Percentiles rank a stretch among this genome's conserved stretches.
Conservation (phyloP, 805 yeast genomes). For the Suhomyces faveliae region DNA sequence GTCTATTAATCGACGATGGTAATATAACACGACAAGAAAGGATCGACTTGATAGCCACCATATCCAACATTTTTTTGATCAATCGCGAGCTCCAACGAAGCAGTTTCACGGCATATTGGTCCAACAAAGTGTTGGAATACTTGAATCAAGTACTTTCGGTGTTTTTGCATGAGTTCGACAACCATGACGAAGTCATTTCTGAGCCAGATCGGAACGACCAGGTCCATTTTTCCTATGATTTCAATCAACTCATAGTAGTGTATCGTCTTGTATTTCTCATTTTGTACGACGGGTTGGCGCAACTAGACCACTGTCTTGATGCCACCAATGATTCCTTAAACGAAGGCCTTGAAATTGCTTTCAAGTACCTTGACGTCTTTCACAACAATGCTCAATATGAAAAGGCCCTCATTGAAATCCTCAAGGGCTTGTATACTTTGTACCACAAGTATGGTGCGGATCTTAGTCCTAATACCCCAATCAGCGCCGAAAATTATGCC, state of each 20-base stretch:
- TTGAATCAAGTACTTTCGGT: conserved; percentile 4
- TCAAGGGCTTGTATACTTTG: conserved; percentile 26
- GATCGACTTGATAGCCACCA: conserved; percentile 20
- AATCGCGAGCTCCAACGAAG: conserved; percentile 20
- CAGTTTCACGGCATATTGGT: conserved; percentile 20
- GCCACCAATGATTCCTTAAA: conserved; percentile 13
- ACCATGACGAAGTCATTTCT: neutral
- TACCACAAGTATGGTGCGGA: conserved; percentile 18
- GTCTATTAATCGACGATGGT: neutral
- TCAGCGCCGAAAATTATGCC: neutral
- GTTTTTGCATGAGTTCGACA: conserved; percentile 6
- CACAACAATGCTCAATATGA: conserved; percentile 8
- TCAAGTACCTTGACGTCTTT: conserved; percentile 6
- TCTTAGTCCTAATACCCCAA: neutral
- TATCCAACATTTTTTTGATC: conserved; percentile 25
- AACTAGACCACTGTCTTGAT: conserved; percentile 7
- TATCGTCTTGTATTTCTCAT: conserved; percentile 25
- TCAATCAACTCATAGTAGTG: conserved; percentile 18
- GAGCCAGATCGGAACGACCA: no score
- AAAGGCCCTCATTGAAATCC: conserved; percentile 16
- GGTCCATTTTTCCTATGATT: neutral
- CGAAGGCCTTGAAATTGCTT: conserved; percentile 12
- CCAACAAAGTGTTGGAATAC: conserved; percentile 11
- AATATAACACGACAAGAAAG: conserved; percentile 5
- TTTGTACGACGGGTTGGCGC: conserved; percentile 20